A percentile compares a stretch with the other conserved stretches of the same genome.
These are phyloP conservation scores for Acrocalymma vagum DNA, from an alignment of 2,329 filamentous ascomycete genomes.

Conservation along the genomic window DNA sequence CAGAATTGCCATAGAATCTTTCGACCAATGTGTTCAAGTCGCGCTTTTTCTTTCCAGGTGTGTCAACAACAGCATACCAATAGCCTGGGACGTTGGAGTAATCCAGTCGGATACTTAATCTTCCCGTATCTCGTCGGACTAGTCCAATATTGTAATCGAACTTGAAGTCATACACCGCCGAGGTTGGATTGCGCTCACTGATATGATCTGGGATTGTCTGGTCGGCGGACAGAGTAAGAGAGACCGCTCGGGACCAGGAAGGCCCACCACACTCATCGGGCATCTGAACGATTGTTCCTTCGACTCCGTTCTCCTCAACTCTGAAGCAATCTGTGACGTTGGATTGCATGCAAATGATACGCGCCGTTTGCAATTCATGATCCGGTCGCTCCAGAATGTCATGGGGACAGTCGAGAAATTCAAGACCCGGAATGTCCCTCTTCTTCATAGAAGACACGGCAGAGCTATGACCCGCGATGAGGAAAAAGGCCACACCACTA, in stretches of 20 bases:
- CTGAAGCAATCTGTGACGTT: constrained; percentile 46
- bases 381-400: constrained; percentile 56
- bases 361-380: constrained; percentile 49
- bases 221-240: constrained; percentile 29
- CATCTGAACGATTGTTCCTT: constrained; percentile 53
- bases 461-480: constrained; percentile 41
- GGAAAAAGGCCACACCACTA: constrained; percentile 44
- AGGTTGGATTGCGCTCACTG: constrained; percentile 1
- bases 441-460: constrained; percentile 43
- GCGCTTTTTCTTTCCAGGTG: too few species aligned
- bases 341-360: constrained; percentile 43
- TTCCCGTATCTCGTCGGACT: constrained; percentile 12
- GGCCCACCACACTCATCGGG: constrained; percentile 51
- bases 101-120: constrained; percentile 20
- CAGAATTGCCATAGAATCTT: too few species aligned
- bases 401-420: constrained; percentile 56
- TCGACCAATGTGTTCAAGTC: too few species aligned
- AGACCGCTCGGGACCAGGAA: constrained; percentile 50
- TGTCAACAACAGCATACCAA: constrained; percentile 20
- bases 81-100: constrained; percentile 16
- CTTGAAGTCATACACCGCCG: constrained; percentile 18
- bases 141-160: constrained; percentile 21
- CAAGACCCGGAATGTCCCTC: constrained; percentile 44
- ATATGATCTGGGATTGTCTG: constrained; percentile 32
- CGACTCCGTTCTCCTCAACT: constrained; percentile 45